Evolutionary conservation across 352 stramenopile species (phyloP).

Genomic region (Phytophthora quininea): DNA sequence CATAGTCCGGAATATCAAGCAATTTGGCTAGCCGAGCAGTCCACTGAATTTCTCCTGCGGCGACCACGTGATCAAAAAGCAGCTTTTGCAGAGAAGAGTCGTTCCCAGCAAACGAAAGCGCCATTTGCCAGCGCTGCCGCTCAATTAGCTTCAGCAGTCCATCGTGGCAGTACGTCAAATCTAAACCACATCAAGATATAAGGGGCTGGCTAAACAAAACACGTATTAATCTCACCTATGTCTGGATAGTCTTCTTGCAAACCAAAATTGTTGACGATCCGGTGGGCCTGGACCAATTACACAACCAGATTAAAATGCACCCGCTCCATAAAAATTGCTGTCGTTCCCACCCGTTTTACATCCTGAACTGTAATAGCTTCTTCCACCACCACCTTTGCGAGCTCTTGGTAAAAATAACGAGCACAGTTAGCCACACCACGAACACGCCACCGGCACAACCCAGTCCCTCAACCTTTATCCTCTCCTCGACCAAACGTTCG

Average conservation of each 20-base stretch:
- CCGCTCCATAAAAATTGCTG: too few relatives aligned
- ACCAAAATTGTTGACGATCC: constrained; percentile 62
- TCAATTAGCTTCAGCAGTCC: constrained; percentile 68
- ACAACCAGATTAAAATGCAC: background rate
- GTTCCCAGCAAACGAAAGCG: constrained; percentile 71
- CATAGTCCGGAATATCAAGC: constrained; percentile 51
- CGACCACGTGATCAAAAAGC: constrained; percentile 53
- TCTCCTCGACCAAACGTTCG: constrained; percentile 41
- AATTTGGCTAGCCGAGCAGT: constrained; percentile 45
- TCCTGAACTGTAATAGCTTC: constrained; percentile 62
- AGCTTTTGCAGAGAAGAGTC: constrained; percentile 51
- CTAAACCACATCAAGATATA: constrained; percentile 4
- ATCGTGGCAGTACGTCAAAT: constrained; percentile 67
- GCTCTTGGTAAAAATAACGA: constrained; percentile 13
- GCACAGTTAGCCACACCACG: background rate
- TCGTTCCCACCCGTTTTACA: constrained; percentile 51
- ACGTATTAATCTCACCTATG: constrained; percentile 35
- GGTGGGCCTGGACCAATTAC: constrained; percentile 45
- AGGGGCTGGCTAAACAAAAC: too few relatives aligned
- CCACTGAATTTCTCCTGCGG: constrained; percentile 46
- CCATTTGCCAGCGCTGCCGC: constrained; percentile 68
- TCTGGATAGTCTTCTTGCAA: constrained; percentile 64
- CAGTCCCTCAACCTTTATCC: constrained; percentile 14
- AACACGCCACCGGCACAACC: background rate
- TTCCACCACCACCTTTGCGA: constrained; percentile 55